Evolutionary conservation across 2,329 filamentous ascomycete genomes (phyloP), one percentile per base, ranked within the genome.

Genomic region (Akanthomyces muscarius): DNA sequence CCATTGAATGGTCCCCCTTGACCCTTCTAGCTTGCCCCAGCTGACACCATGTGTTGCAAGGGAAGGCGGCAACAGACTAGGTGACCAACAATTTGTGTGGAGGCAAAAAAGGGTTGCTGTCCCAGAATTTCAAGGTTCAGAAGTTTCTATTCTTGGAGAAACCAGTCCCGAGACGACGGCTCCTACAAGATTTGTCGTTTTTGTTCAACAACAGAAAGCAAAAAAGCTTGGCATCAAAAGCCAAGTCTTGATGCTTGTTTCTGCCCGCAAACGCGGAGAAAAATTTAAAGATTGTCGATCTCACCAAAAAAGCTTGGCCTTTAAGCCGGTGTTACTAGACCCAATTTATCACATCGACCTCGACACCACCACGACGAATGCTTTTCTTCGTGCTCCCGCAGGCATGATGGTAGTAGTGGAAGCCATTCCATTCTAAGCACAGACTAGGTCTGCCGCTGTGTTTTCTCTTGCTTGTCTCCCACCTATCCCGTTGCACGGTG

Each of bases 211-310:
- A 30, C 42, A 36, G 33, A 7, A 11, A 36, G 50, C 21, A 50
- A 60, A 64, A 41, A 61, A 57, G 62, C 62, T 64, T 64, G 62
- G 62, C 62, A 57, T 45, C 14, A 25, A 63, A 60, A 61, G 62
- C 62, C 62, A 64, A 64, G 51, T 55, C 21, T 64, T 51, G 36
- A 30, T 63, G 55, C 62, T 63, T 63, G 28, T 59, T 59, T 63
- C 42, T 28, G 14, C 11, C 33, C 38, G 14, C 30, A 30, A 30
- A 38, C 48, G 21, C 58, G 11, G 38, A 42, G 23, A 51, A 38
- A 11, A 25, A 41, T 30, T 21, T 28, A 51, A 16, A 60, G 57
- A 60, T 60, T 60, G 58, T 53, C 48, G 21, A 61, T 61, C 58
- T 47, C 48, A n/a, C 47, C 2, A 53, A 59, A 36, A 59, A 61